These are phyloP conservation scores for Coniochaeta sp. DNA, from an alignment of 2,329 filamentous ascomycete genomes.

Conservation along the genomic window DNA sequence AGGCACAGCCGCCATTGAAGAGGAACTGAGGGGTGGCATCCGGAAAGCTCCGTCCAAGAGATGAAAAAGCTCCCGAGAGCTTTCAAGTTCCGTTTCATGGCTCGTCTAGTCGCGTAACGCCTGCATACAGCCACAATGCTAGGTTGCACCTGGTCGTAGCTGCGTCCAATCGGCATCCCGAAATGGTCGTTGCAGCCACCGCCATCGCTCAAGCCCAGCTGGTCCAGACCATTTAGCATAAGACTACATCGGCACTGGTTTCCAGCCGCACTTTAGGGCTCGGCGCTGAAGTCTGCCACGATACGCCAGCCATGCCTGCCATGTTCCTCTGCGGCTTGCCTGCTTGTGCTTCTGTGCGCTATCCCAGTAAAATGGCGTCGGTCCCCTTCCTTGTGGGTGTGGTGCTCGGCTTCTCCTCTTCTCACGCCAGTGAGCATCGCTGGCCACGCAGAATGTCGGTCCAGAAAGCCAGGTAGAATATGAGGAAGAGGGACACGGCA, in stretches of 20 bases:
- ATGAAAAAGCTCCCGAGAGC: neutral
- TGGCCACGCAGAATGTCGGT: neutral
- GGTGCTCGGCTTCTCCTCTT: neutral
- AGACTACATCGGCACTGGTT: neutral
- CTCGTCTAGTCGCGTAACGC: neutral
- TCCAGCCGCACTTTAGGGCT: neutral
- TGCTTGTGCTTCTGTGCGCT: neutral
- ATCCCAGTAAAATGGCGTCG: neutral
- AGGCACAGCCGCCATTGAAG: neutral
- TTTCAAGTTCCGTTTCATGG: neutral
- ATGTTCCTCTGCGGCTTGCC: neutral
- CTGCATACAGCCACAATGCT: neutral
- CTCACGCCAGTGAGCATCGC: neutral
- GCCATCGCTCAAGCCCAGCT: constrained; percentile 1
- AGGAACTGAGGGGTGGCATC: neutral
- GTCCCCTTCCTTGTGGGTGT: neutral
- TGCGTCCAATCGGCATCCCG: neutral
- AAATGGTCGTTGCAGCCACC: neutral
- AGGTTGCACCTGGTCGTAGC: neutral
- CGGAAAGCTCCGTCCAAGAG: neutral
- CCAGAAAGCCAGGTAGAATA: neutral
- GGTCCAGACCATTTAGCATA: neutral
- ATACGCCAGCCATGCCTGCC: neutral
- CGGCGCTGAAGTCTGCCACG: neutral
- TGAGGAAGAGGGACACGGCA: neutral